Percentiles rank a stretch among this genome's conserved stretches.
Conservation (phyloP, 257 asterid species). For the Lycium ferocissimum region DNA sequence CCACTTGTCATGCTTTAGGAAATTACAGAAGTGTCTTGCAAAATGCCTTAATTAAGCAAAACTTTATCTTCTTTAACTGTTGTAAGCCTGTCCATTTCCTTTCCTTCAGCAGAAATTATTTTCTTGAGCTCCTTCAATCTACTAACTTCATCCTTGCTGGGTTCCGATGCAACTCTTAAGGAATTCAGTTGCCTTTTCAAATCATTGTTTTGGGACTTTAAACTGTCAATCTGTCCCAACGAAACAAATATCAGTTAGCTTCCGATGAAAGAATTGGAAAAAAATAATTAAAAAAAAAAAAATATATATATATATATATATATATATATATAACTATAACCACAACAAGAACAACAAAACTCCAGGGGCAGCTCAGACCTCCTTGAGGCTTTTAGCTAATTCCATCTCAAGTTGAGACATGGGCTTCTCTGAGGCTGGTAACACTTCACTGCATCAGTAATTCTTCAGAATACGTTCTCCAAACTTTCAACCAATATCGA, state of each 20-base stretch:
- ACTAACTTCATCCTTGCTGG: constrained; percentile 48
- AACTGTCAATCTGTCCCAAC: constrained; percentile 62
- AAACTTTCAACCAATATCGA: constrained; percentile 65
- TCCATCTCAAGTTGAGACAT: constrained; percentile 75
- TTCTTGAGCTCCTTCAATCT: constrained; percentile 67
- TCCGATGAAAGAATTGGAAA: neutral
- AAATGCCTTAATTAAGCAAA: constrained; percentile 19
- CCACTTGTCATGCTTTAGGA: neutral
- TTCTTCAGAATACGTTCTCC: constrained; percentile 46
- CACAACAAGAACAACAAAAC: constrained; percentile 26
- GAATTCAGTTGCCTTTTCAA: constrained; percentile 70
- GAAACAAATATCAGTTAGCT: neutral
- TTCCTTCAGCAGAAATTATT: constrained; percentile 71
- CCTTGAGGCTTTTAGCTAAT: constrained; percentile 76
- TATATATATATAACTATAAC: neutral
- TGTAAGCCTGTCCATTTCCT: constrained; percentile 72
- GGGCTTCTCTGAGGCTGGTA: constrained; percentile 68
- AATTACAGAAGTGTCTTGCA: neutral
- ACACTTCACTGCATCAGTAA: constrained; percentile 59
- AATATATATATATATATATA: neutral
- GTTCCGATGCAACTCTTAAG: constrained; percentile 61
- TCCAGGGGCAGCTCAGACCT: constrained; percentile 52
- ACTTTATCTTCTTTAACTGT: constrained; percentile 72
- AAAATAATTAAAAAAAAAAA: neutral
- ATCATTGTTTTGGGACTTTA: constrained; percentile 65